These are phyloP conservation scores for Cladophialophora bantiana DNA, from an alignment of 2,329 filamentous ascomycete species.

Conservation along the genomic window DNA sequence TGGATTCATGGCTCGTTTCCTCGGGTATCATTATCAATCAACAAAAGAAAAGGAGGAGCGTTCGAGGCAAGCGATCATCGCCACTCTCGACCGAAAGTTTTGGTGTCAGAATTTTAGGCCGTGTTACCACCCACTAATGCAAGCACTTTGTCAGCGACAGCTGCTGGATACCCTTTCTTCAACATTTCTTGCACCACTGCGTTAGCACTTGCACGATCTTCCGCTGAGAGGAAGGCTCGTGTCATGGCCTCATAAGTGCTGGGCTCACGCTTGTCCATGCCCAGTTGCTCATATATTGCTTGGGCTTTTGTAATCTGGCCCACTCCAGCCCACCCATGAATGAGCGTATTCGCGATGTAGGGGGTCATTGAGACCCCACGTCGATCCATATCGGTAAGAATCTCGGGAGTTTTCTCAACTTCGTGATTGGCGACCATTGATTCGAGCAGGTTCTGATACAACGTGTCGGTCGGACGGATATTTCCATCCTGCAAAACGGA, in stretches of 20 bases:
- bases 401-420: constrained; percentile 75
- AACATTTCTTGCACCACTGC: constrained; percentile 88
- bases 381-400: constrained; percentile 77
- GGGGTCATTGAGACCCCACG: constrained; percentile 84
- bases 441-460: constrained; percentile 97
- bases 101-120: constrained; percentile 17
- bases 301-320: constrained; percentile 80
- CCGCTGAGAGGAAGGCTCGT: constrained; percentile 83
- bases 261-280: constrained; percentile 81
- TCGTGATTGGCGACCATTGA: constrained; percentile 94
- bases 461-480: constrained; percentile 77
- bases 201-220: constrained; percentile 79
- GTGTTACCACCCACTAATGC: constrained; percentile 72
- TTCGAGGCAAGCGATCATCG: constrained; percentile 35
- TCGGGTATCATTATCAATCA: constrained; percentile 36
- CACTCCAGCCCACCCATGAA: constrained; percentile 92
- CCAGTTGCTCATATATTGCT: constrained; percentile 79
- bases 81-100: constrained; percentile 32
- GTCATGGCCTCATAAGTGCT: constrained; percentile 99
- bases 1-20: constrained; percentile 21
- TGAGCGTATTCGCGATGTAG: constrained; percentile 97
- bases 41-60: constrained; percentile 24
- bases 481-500: constrained; percentile 72
- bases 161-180: constrained; percentile 84
- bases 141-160: constrained; percentile 91